Percentiles rank a stretch among this genome's conserved stretches.
phyloP scores from a whole-genome alignment of 345 rosid species.

The Alliaria petiolata region DNA sequence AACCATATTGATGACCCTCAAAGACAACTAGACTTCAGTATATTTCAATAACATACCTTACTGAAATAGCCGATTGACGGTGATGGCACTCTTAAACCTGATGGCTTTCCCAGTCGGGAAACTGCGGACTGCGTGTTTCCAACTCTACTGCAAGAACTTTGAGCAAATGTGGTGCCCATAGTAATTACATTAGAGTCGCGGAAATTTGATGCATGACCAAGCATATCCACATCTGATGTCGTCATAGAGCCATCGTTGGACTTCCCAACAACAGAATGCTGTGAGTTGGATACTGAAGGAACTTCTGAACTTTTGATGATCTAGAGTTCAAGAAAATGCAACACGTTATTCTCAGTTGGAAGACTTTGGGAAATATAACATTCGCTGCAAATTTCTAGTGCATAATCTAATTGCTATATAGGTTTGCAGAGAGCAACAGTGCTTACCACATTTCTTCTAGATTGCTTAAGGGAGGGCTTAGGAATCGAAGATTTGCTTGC shows the following conservation, averaged over 20 bases:
- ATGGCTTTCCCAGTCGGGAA: constrained; percentile 50
- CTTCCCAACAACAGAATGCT: constrained; percentile 27
- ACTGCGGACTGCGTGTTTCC: constrained; percentile 32
- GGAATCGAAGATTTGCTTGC: constrained; percentile 37
- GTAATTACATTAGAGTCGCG: constrained; percentile 28
- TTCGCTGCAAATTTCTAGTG: too few species aligned
- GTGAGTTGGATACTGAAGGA: constrained; percentile 37
- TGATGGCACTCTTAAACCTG: constrained; percentile 87
- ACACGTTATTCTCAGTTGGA: constrained; percentile 14
- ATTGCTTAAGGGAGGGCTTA: constrained; percentile 44
- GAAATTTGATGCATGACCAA: constrained; percentile 30
- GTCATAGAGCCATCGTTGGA: constrained; percentile 32
- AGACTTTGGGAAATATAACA: background rate
- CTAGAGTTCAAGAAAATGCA: constrained; percentile 37
- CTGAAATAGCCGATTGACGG: constrained; percentile 84
- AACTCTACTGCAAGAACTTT: constrained; percentile 22
- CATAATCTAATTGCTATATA: too few species aligned
- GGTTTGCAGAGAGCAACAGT: too few species aligned
- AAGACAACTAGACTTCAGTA: background rate
- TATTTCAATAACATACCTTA: constrained; percentile 45
- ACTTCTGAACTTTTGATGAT: constrained; percentile 30
- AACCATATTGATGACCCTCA: constrained; percentile 3
- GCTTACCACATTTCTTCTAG: constrained; percentile 31
- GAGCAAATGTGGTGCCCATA: constrained; percentile 31
- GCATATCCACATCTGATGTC: constrained; percentile 32